phyloP scores from a whole-genome alignment of 495 filamentous ascomycete genomes.

The Podospora pseudocomata region DNA sequence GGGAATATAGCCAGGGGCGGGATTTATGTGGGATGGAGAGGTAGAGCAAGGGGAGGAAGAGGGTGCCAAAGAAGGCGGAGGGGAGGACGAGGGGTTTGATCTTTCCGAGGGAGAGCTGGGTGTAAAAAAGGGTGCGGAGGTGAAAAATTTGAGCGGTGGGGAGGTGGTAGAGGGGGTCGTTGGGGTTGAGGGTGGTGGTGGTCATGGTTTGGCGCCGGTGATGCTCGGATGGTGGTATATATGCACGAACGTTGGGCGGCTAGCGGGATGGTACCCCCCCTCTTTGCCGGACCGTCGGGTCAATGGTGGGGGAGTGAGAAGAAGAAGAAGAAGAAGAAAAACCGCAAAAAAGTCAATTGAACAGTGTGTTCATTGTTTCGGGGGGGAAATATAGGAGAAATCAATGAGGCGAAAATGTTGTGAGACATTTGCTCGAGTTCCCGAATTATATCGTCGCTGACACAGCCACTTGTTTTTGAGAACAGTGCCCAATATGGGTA shows the following conservation, averaged over 20 bases:
- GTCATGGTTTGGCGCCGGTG: constrained; percentile 10
- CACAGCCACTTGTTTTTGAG: constrained; percentile 1
- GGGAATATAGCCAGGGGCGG: constrained; percentile 43
- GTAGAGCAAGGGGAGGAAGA: constrained; percentile 52
- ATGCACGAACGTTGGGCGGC: not conserved
- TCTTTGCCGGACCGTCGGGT: too few relatives aligned
- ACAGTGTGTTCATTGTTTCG: too few relatives aligned
- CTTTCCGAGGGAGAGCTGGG: constrained; percentile 29
- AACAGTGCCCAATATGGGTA: too few relatives aligned
- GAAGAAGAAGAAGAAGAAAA: too few relatives aligned
- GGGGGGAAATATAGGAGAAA: not conserved
- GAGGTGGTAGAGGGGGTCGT: not conserved
- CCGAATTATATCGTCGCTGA: constrained; percentile 28
- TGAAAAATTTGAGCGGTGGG: not conserved
- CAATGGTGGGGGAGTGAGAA: too few relatives aligned
- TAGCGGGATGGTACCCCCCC: not conserved
- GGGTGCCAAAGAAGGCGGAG: constrained; percentile 45
- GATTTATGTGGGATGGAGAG: constrained; percentile 57
- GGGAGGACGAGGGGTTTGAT: constrained; percentile 55
- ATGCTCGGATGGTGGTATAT: constrained; percentile 4
- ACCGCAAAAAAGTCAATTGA: too few relatives aligned
- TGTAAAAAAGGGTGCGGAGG: constrained; percentile 14
- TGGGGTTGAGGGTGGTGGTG: constrained; percentile 14
- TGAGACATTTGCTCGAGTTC: not conserved
- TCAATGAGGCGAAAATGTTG: not conserved